These are phyloP conservation scores for Forsythia suspensa DNA, from an alignment of 257 asterid genomes.

Conservation along the genomic window DNA sequence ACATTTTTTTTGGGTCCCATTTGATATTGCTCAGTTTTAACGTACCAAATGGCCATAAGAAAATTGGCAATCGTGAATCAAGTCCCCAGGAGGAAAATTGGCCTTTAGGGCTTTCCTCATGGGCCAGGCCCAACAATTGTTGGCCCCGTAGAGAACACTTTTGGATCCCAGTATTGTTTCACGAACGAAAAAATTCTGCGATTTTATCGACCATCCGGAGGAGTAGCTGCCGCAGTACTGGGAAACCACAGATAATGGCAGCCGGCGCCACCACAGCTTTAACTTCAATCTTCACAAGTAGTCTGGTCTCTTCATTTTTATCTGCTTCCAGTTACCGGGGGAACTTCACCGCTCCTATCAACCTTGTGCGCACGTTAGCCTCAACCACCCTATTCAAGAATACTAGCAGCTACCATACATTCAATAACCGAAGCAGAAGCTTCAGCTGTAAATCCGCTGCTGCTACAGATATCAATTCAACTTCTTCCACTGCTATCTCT, in stretches of 20 bases:
- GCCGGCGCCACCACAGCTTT: slow-evolving; percentile 33
- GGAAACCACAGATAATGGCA: slow-evolving; percentile 30
- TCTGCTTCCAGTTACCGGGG: slow-evolving; percentile 41
- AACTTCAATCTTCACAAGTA: slow-evolving; percentile 37
- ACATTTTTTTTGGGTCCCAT: no score
- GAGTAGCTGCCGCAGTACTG: not conserved
- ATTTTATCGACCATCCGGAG: not conserved
- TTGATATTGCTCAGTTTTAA: no score
- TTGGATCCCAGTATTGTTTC: not conserved
- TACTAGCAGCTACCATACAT: slow-evolving; percentile 30
- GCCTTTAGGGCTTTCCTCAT: not conserved
- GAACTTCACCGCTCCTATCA: slow-evolving; percentile 25
- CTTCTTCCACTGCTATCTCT: slow-evolving; percentile 25
- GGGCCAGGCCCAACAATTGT: not conserved
- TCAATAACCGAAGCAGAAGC: slow-evolving; percentile 31
- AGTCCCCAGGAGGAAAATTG: no score
- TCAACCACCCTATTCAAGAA: slow-evolving; percentile 28
- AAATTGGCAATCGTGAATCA: no score
- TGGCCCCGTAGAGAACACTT: not conserved
- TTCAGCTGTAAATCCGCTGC: slow-evolving; percentile 39
- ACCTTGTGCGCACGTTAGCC: slow-evolving; percentile 36
- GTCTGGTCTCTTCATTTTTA: slow-evolving; percentile 29
- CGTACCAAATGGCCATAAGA: no score
- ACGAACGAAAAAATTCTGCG: not conserved
- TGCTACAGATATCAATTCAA: slow-evolving; percentile 35